Base-by-base conservation (phyloP, 352 stramenopile species). In the Phytophthora pini region DNA sequence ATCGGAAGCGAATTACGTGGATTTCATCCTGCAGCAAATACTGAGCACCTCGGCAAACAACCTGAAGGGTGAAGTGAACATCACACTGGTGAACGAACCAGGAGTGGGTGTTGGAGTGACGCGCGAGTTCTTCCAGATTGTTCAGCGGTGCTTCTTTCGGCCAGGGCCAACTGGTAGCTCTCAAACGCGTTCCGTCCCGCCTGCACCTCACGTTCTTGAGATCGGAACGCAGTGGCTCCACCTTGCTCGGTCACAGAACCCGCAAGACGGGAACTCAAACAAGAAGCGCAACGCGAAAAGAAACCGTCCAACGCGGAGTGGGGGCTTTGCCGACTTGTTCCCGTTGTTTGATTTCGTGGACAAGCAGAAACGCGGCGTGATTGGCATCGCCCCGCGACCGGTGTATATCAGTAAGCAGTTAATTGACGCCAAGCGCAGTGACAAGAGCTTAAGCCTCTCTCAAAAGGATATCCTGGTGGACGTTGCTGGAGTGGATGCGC, bases 41-140 rank as follows among this genome's bases (percentile, higher is more conserved):
- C 54, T 90, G 44, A 89, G 77, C 38, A 77, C 80, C 0, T 80
- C 59, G 17, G 15, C 54, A 10, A 74, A 47, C 5, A 75, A 79
- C n/a, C 57, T 92, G 49, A 85, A 84, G 50, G 83, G 70, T 20
- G 80, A 92, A 56, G 64, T 90, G 17, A 81, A 86, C 44, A 74
- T 92, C 49, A 82, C 71, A 20, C 69, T 92, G 2, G 70, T 90
- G n/a, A 84, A 92, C 49, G 83, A 90, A 36, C 83, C 83, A 1
- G 83, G 79, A 3, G 77, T 92, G 5, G 83, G 83, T 26, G 60
- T 85, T 34, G 83, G 83, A 12, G 81, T 92, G 9, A 79, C 80
- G 1, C 79, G 83, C 15, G 83, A 92, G 61, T 90, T 92, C 56
- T 92, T 92, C 61, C 81, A 90, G 72, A 83, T 90, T 39, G 70